A percentile compares a stretch with the other conserved stretches of the same genome.
phyloP scores from a whole-genome alignment of 495 filamentous ascomycete species.

The Talaromyces borbonicus region DNA sequence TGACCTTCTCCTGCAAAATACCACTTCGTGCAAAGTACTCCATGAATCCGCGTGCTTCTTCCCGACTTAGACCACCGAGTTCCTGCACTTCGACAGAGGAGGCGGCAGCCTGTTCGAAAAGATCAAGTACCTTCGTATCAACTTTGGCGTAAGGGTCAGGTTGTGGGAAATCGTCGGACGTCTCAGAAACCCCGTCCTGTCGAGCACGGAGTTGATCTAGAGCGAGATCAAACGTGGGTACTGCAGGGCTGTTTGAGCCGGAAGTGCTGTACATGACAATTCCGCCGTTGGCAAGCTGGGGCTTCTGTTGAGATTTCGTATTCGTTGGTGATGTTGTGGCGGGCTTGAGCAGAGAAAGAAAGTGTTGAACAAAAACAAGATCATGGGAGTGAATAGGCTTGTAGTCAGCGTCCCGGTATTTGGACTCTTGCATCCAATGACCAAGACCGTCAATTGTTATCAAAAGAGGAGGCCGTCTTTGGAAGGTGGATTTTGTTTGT shows the following conservation, averaged over 20 bases:
- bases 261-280: slow-evolving; percentile 65
- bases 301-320: no score
- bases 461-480: slow-evolving; percentile 64
- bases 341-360: slow-evolving; percentile 52
- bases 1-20: slow-evolving; percentile 56
- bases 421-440: slow-evolving; percentile 67
- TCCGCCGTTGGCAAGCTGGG: slow-evolving; percentile 64
- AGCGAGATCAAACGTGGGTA: slow-evolving; percentile 55
- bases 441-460: slow-evolving; percentile 68
- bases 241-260: slow-evolving; percentile 50
- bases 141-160: slow-evolving; percentile 54
- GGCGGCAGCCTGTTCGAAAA: slow-evolving; percentile 22
- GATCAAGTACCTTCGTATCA: slow-evolving; percentile 55
- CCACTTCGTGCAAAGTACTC: slow-evolving; percentile 92
- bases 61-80: slow-evolving; percentile 56
- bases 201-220: slow-evolving; percentile 42
- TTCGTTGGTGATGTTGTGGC: slow-evolving; percentile 37
- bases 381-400: slow-evolving; percentile 81
- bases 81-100: slow-evolving; percentile 41
- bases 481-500: slow-evolving; percentile 23
- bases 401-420: slow-evolving; percentile 58
- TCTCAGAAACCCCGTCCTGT: slow-evolving; percentile 24
- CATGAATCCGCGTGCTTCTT: slow-evolving; percentile 70
- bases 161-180: slow-evolving; percentile 36
- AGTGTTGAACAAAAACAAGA: slow-evolving; percentile 64